phyloP scores from a whole-genome alignment of 148 eudicot species.

The Fagopyrum tataricum region DNA sequence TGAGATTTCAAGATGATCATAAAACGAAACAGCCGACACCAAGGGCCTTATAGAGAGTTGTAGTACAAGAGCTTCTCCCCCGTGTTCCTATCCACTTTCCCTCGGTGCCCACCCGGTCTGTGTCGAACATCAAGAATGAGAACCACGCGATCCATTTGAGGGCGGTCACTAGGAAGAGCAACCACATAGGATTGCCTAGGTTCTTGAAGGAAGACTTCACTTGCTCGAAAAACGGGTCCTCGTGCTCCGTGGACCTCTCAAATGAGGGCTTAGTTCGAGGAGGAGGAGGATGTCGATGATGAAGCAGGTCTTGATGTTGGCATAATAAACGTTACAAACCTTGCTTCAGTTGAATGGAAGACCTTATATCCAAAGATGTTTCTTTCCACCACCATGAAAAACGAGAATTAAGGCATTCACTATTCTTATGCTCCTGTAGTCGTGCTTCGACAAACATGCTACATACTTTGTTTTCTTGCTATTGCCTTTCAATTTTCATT shows the following conservation, averaged over 20 bases:
- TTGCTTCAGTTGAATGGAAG: conserved; percentile 55
- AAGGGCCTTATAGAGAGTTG: too few relatives aligned
- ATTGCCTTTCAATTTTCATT: too few relatives aligned
- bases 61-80: not conserved
- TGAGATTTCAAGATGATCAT: too few relatives aligned
- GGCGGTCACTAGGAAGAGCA: conserved; percentile 49
- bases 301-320: conserved; percentile 72
- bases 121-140: conserved; percentile 60
- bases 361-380: conserved; percentile 52
- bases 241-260: not conserved
- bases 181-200: conserved; percentile 58
- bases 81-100: conserved; percentile 10
- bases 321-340: conserved; percentile 63
- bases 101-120: conserved; percentile 79
- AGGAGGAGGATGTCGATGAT: conserved; percentile 46
- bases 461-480: too few relatives aligned
- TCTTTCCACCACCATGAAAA: conserved; percentile 70
- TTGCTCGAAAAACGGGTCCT: conserved; percentile 41
- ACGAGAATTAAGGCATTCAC: conserved; percentile 53
- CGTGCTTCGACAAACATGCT: conserved; percentile 49
- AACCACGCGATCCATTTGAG: conserved; percentile 76
- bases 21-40: too few relatives aligned
- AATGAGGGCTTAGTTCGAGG: conserved; percentile 29
- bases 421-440: conserved; percentile 31
- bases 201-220: conserved; percentile 40